Percentiles rank a stretch among this genome's conserved stretches.
These are phyloP conservation scores for Solanum neorickii DNA, from an alignment of 257 asterid genomes.

Conservation along the genomic window DNA sequence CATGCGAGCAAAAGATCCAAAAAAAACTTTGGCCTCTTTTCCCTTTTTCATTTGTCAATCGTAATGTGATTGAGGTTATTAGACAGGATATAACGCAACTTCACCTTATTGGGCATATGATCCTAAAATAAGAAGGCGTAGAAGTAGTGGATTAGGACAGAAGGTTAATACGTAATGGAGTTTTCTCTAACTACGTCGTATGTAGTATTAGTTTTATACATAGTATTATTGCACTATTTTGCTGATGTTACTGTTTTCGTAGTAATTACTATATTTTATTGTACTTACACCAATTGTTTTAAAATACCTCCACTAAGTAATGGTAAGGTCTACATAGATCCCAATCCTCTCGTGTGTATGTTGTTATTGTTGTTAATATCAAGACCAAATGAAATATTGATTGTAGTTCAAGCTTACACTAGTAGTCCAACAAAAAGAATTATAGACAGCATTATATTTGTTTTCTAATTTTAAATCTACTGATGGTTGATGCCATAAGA, in stretches of 20 bases:
- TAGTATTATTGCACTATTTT: background rate
- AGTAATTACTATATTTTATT: background rate
- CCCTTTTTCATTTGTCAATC: background rate
- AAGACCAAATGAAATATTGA: background rate
- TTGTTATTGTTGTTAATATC: background rate
- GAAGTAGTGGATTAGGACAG: background rate
- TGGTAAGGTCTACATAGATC: too few relatives aligned
- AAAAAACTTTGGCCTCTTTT: background rate
- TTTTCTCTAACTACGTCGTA: too few relatives aligned
- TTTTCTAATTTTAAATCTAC: background rate
- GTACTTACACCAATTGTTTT: too few relatives aligned
- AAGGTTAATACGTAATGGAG: too few relatives aligned
- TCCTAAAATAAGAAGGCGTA: background rate
- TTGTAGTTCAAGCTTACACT: background rate
- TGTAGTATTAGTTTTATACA: too few relatives aligned
- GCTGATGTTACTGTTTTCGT: too few relatives aligned
- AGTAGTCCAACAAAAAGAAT: background rate
- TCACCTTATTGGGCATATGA: too few relatives aligned
- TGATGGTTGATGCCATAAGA: background rate
- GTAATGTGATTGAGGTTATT: background rate
- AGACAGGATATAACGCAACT: too few relatives aligned
- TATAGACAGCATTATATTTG: background rate
- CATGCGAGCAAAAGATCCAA: background rate
- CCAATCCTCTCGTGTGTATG: background rate
- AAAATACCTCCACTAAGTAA: too few relatives aligned